These are phyloP conservation scores for Spiromyces aspiralis DNA, from an alignment of 371 early-diverging fungal species.

Conservation along the genomic window DNA sequence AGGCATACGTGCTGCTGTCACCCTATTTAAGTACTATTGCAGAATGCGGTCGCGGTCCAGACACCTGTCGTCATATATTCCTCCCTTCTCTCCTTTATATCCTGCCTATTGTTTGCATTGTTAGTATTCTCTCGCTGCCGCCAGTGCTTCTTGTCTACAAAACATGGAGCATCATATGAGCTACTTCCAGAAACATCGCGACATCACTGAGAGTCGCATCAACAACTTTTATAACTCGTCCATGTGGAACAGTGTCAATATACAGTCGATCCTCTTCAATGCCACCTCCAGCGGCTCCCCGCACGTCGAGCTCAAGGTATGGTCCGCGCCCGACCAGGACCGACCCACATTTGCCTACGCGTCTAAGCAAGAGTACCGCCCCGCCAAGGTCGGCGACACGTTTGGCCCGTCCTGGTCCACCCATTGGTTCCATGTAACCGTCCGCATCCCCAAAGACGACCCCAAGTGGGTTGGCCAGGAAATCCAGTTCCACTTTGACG, in stretches of 20 bases:
- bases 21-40: too few relatives aligned
- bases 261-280: constrained; percentile 30
- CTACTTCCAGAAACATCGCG: constrained; percentile 33
- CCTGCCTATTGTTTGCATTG: too few relatives aligned
- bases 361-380: constrained; percentile 41
- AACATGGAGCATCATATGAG: constrained; percentile 15
- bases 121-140: too few relatives aligned
- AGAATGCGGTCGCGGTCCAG: too few relatives aligned
- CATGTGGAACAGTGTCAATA: constrained; percentile 44
- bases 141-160: too few relatives aligned
- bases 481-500: constrained; percentile 67
- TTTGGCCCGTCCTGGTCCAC: constrained; percentile 75
- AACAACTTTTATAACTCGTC: constrained; percentile 32
- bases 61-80: too few relatives aligned
- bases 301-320: constrained; percentile 36
- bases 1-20: too few relatives aligned
- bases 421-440: constrained; percentile 17
- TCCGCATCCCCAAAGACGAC: constrained; percentile 7
- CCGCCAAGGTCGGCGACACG: constrained; percentile 45
- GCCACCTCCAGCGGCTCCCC: constrained; percentile 9
- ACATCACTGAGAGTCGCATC: constrained; percentile 39
- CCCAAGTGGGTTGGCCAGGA: constrained; percentile 31
- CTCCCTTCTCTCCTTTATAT: too few relatives aligned
- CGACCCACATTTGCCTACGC: constrained; percentile 78
- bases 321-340: constrained; percentile 60